Evolutionary conservation across 1,284 basidiomycete genomes (phyloP), one percentile per base, ranked within the genome.

Genomic region (Mycosarcoma maydis): DNA sequence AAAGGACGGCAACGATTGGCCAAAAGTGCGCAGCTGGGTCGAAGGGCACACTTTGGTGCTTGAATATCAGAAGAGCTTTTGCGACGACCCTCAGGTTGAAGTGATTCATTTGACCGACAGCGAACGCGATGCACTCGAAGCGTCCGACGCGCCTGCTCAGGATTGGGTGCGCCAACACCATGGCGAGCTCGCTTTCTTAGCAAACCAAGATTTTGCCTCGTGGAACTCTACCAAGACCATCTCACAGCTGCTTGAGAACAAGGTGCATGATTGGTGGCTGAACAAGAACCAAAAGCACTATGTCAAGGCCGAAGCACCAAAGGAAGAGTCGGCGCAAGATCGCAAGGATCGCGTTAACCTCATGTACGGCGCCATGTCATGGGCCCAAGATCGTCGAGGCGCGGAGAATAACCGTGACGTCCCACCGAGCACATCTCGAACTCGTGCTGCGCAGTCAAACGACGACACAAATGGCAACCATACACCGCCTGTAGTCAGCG

Each of bases 31-130:
- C 20, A 61, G 76, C 30, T 81, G 79, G 79, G 60, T 80, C 16
- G 79, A 81, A 47, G 80, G 80, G 4, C 48, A 71, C 51, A 66
- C 76, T 10, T 59, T 81, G 6, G 66, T 81, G 17, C 52, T 80
- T 33, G 77, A 81, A 47, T 71, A 78, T 51, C 74, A 73, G 49
- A 47, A 73, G 47, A 43, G 39, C 29, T 56, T 64, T 26, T 61
- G 56, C 14, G 68, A 66, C 36, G 80, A 81, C 29, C 57, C 75
- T 14, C 55, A 69, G 23, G 75, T 77, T 3, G 56, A 74, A 29
- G 73, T 80, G 13, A 74, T 81, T 23, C 61, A 66, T 19, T 45
- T 81, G 26, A 50, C 64, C 5, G 61, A 70, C n/a, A 59, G 67
- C 5, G 78, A 79, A 34, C 50, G 58, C 13, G 68, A 72, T 13